These are phyloP conservation scores for Eremochloa ophiuroides DNA, from an alignment of 176 grass and related monocot species.

Conservation along the genomic window DNA sequence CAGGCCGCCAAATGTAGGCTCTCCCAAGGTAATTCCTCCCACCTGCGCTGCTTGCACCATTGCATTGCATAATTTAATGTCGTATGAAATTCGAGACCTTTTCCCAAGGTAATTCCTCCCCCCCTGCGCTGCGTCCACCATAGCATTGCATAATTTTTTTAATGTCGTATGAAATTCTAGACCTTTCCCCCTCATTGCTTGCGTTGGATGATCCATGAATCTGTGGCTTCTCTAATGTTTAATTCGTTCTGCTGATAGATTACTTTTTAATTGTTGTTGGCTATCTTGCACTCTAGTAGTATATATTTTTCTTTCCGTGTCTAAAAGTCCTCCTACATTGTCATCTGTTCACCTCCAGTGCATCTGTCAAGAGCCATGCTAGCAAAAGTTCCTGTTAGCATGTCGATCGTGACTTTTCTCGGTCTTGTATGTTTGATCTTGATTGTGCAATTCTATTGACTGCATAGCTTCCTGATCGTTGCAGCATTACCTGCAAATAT, in stretches of 20 bases:
- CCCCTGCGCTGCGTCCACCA: neutral
- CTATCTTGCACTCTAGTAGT: neutral
- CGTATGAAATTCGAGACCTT: neutral
- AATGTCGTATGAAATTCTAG: neutral
- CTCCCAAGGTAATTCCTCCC: constrained; percentile 51
- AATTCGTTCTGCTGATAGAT: neutral
- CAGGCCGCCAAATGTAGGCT: constrained; percentile 34
- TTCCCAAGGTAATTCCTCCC: constrained; percentile 41
- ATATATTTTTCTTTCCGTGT: neutral
- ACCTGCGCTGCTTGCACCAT: neutral
- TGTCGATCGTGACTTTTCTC: neutral
- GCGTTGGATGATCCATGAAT: neutral
- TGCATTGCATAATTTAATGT: neutral
- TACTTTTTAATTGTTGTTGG: neutral
- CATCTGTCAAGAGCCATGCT: neutral
- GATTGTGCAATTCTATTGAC: neutral
- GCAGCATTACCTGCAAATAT: neutral
- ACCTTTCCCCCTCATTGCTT: neutral
- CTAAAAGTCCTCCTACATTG: neutral
- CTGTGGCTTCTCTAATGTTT: neutral
- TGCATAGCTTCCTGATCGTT: neutral
- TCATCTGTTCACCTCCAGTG: neutral
- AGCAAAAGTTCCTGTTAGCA: neutral
- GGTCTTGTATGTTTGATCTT: neutral
- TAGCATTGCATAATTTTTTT: neutral